A percentile compares a stretch with the other conserved stretches of the same genome.
Evolutionary conservation across 352 stramenopile species (phyloP).

Genomic region (Poterioochromonas sp.): DNA sequence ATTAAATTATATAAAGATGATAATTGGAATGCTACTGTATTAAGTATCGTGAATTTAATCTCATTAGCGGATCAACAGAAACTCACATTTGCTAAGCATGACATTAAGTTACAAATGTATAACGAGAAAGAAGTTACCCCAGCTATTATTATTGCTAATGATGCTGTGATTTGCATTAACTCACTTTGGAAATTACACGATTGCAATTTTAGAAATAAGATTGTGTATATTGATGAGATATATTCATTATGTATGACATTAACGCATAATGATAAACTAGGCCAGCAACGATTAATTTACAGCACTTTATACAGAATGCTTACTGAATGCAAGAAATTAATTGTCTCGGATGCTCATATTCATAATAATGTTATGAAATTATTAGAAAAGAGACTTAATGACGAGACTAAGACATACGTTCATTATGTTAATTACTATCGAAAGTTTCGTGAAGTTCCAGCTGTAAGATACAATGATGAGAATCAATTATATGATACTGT

Average conservation of each 20-base stretch:
- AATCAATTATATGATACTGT: neutral
- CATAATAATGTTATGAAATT: neutral
- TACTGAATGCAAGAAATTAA: neutral
- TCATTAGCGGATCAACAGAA: neutral
- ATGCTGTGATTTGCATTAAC: neutral
- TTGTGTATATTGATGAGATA: neutral
- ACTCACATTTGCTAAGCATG: neutral
- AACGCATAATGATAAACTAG: neutral
- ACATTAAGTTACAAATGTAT: neutral
- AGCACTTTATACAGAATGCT: neutral
- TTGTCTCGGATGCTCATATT: neutral
- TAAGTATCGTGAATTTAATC: neutral
- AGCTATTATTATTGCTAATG: neutral
- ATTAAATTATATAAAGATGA: neutral
- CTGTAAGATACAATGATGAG: neutral
- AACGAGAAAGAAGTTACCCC: neutral
- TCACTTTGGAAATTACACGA: neutral
- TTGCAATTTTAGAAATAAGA: neutral
- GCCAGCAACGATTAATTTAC: neutral
- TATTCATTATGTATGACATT: neutral
- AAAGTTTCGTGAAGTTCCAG: neutral
- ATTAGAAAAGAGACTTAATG: neutral
- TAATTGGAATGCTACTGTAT: neutral
- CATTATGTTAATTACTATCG: neutral
- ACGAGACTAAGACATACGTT: neutral